A percentile compares a stretch with the other conserved stretches of the same genome.
Evolutionary conservation across 1,139 yeast genomes (phyloP).

Genomic region (Saccharomyces pastorianus): DNA sequence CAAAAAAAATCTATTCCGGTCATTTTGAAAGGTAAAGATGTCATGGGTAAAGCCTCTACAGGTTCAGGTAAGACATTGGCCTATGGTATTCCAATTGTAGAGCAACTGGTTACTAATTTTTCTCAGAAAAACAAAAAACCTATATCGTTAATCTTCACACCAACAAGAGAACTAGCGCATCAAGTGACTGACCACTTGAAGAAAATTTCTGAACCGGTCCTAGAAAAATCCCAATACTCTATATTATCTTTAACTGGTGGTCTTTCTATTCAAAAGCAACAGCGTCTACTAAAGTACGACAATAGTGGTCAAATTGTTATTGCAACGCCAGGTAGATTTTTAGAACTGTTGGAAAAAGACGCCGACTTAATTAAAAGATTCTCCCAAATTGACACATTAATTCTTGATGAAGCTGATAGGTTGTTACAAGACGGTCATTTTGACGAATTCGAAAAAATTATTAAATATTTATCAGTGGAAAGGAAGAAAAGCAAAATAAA

Average conservation of each 20-base stretch:
- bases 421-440: constrained; percentile 93
- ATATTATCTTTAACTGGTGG: constrained; percentile 91
- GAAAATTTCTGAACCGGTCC: constrained; percentile 35
- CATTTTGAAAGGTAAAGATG: constrained; percentile 65
- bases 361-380: constrained; percentile 47
- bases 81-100: constrained; percentile 88
- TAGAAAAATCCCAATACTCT: constrained; percentile 52
- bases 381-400: constrained; percentile 59
- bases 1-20: constrained; percentile 72
- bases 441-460: constrained; percentile 78
- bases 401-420: constrained; percentile 96
- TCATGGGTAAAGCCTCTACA: constrained; percentile 93
- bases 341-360: constrained; percentile 69
- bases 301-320: constrained; percentile 73
- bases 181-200: constrained; percentile 82
- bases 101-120: constrained; percentile 39
- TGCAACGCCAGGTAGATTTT: constrained; percentile 93
- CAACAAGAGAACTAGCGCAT: constrained; percentile 93
- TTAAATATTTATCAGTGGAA: constrained; percentile 44
- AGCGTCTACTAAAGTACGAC: constrained; percentile 54
- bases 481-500: constrained; percentile 12
- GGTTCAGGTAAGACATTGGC: constrained; percentile 98
- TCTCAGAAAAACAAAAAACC: constrained; percentile 36
- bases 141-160: constrained; percentile 77
- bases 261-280: constrained; percentile 85